phyloP scores from a whole-genome alignment of 208 protist species.

The Acanthamoeba castellanii region DNA sequence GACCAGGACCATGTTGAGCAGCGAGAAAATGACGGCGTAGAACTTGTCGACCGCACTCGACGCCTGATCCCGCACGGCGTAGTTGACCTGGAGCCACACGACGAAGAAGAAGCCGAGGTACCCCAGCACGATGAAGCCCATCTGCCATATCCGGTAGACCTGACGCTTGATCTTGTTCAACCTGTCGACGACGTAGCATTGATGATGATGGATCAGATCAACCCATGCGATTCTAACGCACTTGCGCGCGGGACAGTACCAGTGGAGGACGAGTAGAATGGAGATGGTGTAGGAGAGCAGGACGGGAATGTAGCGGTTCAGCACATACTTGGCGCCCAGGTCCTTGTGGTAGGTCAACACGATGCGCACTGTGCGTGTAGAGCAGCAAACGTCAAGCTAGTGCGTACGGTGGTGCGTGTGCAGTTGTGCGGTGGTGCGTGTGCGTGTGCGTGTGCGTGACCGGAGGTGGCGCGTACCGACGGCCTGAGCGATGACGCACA shows the following conservation, averaged over 20 bases:
- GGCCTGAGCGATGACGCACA: slow-evolving; percentile 65
- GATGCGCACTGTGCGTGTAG: slow-evolving; percentile 23
- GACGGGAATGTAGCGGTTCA: slow-evolving; percentile 43
- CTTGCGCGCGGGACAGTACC: background rate
- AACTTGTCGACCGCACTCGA: background rate
- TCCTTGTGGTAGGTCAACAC: slow-evolving; percentile 42
- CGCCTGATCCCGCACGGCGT: slow-evolving; percentile 13
- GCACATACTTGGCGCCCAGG: slow-evolving; percentile 48
- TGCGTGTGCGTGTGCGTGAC: background rate
- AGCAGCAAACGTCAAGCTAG: background rate
- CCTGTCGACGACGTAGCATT: background rate
- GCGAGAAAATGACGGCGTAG: slow-evolving; percentile 66
- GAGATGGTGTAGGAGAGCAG: slow-evolving; percentile 69
- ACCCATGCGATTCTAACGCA: background rate
- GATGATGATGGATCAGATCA: background rate
- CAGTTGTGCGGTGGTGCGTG: background rate
- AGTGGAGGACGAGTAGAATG: slow-evolving; percentile 67
- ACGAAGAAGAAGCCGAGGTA: slow-evolving; percentile 66
- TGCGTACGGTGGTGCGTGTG: background rate
- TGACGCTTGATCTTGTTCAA: slow-evolving; percentile 73
- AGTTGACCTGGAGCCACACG: slow-evolving; percentile 63
- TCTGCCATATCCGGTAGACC: slow-evolving; percentile 70
- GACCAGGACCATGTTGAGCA: slow-evolving; percentile 58
- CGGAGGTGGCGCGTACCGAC: background rate
- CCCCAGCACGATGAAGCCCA: slow-evolving; percentile 57